phyloP scores from a whole-genome alignment of 768 basidiomycete genomes.

The Serendipita sp. region DNA sequence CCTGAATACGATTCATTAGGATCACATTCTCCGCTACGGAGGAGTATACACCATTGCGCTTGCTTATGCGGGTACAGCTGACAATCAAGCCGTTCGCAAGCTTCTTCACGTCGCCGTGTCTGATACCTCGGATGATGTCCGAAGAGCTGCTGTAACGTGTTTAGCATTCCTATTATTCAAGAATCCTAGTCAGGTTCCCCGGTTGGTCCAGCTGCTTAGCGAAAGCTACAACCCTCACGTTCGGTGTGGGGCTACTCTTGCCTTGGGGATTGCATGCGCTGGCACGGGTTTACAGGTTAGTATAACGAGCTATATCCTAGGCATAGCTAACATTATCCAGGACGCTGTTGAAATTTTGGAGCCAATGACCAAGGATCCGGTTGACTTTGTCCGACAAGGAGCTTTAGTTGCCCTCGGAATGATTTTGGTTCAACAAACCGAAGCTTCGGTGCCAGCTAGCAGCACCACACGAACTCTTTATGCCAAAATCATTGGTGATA shows the following conservation, averaged over 20 bases:
- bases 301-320: not conserved
- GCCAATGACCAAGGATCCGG: slow-evolving; percentile 95
- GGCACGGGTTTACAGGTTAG: slow-evolving; percentile 85
- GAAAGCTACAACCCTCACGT: slow-evolving; percentile 99
- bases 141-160: slow-evolving; percentile 89
- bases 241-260: slow-evolving; percentile 88
- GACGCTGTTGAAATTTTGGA: slow-evolving; percentile 94
- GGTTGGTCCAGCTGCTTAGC: slow-evolving; percentile 89
- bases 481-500: slow-evolving; percentile 79
- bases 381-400: slow-evolving; percentile 97
- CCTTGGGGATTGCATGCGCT: slow-evolving; percentile 91
- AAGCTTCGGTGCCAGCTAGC: slow-evolving; percentile 70
- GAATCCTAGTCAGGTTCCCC: slow-evolving; percentile 87
- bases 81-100: slow-evolving; percentile 83
- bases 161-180: slow-evolving; percentile 95
- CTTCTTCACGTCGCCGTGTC: slow-evolving; percentile 94
- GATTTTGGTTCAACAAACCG: slow-evolving; percentile 93
- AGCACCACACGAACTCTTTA: slow-evolving; percentile 72
- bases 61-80: slow-evolving; percentile 90
- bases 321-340: slow-evolving; percentile 23
- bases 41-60: slow-evolving; percentile 93
- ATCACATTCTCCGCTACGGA: slow-evolving; percentile 92
- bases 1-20: slow-evolving; percentile 31
- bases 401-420: slow-evolving; percentile 91
- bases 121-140: slow-evolving; percentile 93